These are phyloP conservation scores for Theileria luwenshuni DNA, from an alignment of 169 alveolate genomes.

Conservation along the genomic window DNA sequence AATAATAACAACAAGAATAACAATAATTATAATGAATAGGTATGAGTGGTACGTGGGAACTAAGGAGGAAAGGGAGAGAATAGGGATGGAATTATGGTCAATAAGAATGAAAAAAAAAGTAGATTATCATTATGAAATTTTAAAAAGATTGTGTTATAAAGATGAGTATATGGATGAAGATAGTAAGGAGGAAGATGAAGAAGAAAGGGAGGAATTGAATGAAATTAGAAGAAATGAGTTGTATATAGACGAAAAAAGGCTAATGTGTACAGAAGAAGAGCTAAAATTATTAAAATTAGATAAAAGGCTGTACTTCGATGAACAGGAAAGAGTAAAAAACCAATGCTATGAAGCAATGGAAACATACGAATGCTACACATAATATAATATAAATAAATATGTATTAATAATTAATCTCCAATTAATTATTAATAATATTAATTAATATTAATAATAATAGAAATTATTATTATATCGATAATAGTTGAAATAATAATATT, in stretches of 20 bases:
- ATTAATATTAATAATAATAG: not conserved
- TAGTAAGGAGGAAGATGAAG: not conserved
- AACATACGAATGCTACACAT: constrained; percentile 23
- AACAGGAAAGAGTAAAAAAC: not conserved
- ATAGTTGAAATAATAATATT: too few species aligned
- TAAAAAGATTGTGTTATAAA: not conserved
- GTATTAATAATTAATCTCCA: not conserved
- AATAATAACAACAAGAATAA: not conserved
- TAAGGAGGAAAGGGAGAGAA: constrained; percentile 28
- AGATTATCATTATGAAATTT: constrained; percentile 12
- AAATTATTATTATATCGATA: too few species aligned
- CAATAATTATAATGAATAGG: not conserved
- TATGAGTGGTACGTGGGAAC: constrained; percentile 41
- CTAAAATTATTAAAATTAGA: constrained; percentile 15
- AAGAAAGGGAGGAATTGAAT: not conserved
- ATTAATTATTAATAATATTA: too few species aligned
- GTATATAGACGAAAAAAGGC: constrained; percentile 19
- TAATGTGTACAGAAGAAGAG: constrained; percentile 12
- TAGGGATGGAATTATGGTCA: constrained; percentile 60
- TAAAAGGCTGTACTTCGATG: constrained; percentile 10
- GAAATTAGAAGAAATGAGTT: not conserved
- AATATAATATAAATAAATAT: not conserved
- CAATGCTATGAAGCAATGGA: constrained; percentile 13
- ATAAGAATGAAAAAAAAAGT: constrained; percentile 33
- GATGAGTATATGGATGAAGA: not conserved